Evolutionary conservation across 2,329 filamentous ascomycete species (phyloP), one percentile per base, ranked within the genome.

Genomic region (Colletotrichum tabaci): DNA sequence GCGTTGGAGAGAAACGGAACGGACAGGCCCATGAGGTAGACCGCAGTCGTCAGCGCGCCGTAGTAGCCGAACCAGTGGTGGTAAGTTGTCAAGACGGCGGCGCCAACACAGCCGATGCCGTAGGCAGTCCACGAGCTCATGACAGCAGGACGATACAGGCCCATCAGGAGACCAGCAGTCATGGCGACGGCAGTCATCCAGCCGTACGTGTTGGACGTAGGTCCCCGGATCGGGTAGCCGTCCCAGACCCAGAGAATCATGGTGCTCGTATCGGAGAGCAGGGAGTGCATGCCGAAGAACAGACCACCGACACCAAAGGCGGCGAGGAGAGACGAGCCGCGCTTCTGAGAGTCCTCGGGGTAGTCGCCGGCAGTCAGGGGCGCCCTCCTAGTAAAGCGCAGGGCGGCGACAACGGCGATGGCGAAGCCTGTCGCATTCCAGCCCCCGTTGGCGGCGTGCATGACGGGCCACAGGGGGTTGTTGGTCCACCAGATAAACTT

Each of bases 231-330:
- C 16, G 96, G 96, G 77, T 93, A 99, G 8, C 96, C 96, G 76
- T 98, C 95, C 96, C 96, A 99, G 3, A 94, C 94, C 96, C 96
- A 99, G 18, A 95, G 88, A 69, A 98, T 98, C 95, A 99, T 98
- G 65, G 96, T 99, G 84, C 96, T 98, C 0, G 95, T 97, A 80
- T 99, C 96, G 0, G 96, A 98, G 13, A 99, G 88, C 12, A 99
- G 86, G 1, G 95, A 98, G 80, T 98, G 96, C 78, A 98, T 87
- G 6, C 89, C 94, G 78, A 99, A 99, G 78, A 98, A 88, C 9
- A 98, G 82, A 40, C 95, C 96, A 30, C 90, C 95, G 66, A 98
- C 82, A 71, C 96, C 94, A 60, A 96, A 82, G 12, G 91, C 93
- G 40, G 94, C 90, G 53, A 97, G 85, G 8, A 92, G 75, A 0